Base-by-base conservation (phyloP, 495 filamentous ascomycete species). In the Glarea lozoyensis region DNA sequence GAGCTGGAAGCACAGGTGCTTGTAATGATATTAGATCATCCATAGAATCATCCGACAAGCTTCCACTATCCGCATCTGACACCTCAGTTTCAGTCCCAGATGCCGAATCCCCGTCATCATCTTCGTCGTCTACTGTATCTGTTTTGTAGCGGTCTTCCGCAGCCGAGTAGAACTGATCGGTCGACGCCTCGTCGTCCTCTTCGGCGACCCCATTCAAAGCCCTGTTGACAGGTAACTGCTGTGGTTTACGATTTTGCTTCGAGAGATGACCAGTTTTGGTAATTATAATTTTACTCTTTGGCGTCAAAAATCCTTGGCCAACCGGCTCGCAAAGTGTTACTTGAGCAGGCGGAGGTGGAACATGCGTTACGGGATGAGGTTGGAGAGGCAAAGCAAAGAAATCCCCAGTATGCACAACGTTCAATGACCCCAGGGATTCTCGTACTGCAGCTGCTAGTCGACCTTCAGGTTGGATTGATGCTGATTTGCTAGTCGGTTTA, bases 321-420 rank as follows among this genome's bases (percentile, higher is more conserved):
- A 98, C 86, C 5, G 62, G 82, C 62, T 77, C 85, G 67, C 60
- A 85, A 4, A 92, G 69, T 17, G 83, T 75, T 35, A 90, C 78
- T 60, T 81, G 83, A 13, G 84, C 88, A 2, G 85, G 86, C n/a
- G 82, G 84, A 13, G 86, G 75, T 4, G 82, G 78, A 11, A 81
- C 83, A 64, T 88, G 88, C 25, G 85, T 96, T 49, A 92, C 86
- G 9, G 87, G 84, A 62, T 95, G 87, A n/a, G 84, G 73, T 13
- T 84, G 82, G 15, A 94, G 63, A 4, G 85, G 86, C 29, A 98
- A 67, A 1, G 85, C 82, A 44, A 98, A 75, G 31, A 88, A 61
- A 55, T 97, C 92, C 1, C 86, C 87, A 11, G 78, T 70, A 56
- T 93, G 92, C 10, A 94, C 75, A 12, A 98, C 69, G 31, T 78